Evolutionary conservation across 129 eudicot genomes (phyloP).

Genomic region (Artemisia tridentata): DNA sequence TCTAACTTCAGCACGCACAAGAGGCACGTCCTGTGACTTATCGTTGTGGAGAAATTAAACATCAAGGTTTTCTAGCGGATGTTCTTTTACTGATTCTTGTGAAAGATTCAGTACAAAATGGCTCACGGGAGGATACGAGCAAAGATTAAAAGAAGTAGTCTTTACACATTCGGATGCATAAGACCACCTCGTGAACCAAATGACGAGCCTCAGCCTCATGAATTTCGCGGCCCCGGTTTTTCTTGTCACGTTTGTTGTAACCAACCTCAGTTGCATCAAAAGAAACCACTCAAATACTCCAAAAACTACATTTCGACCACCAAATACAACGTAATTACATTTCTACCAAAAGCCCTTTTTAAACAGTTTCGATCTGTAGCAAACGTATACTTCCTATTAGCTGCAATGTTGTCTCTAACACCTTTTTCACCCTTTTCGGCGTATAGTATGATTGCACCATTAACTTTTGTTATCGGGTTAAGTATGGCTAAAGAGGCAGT

Average conservation of each 20-base stretch:
- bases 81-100: too few species aligned
- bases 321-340: slow-evolving; percentile 30
- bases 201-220: neutral
- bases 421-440: too few species aligned
- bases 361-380: slow-evolving; percentile 98
- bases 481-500: neutral
- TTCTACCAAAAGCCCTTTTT: slow-evolving; percentile 87
- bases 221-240: neutral
- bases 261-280: too few species aligned
- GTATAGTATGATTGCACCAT: too few species aligned
- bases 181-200: neutral
- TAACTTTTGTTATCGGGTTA: too few species aligned
- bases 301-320: too few species aligned
- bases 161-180: neutral
- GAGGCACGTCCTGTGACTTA: neutral
- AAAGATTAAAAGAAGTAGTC: neutral
- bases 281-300: neutral
- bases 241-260: neutral
- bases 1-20: slow-evolving; percentile 2
- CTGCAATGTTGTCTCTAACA: too few species aligned
- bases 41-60: slow-evolving; percentile 2
- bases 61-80: slow-evolving; percentile 10
- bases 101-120: slow-evolving; percentile 35
- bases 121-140: slow-evolving; percentile 26
- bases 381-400: slow-evolving; percentile 75